Evolutionary conservation across 2,329 filamentous ascomycete genomes (phyloP), one percentile per base, ranked within the genome.

Genomic region (Hirsutella minnesotensis): DNA sequence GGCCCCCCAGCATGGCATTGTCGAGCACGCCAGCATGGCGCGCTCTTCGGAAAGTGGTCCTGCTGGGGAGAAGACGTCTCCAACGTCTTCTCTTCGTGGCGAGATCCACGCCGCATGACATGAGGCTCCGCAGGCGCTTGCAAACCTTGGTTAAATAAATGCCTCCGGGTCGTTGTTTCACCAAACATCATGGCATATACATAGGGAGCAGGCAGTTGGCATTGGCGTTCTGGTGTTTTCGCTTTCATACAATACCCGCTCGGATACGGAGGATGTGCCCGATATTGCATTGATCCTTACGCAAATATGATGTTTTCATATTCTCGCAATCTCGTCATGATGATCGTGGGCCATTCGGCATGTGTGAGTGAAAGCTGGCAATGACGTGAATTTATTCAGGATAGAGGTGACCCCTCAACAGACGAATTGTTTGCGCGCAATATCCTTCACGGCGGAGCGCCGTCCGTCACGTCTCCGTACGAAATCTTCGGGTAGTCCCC

Each of bases 1-100:
- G 42, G 60, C 60, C 52, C 81, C 84, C 15, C 78, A 83, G 56
- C 82, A 88, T 59, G 84, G 83, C 46, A 85, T 86, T 51, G 69
- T 71, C 46, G 75, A 81, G 58, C 83, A 88, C 60, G 64, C 65
- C 44, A 54, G 55, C 47, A 62, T 68, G 60, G 57, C 59, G 40
- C 54, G 47, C 39, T 44, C 44, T 2, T 50, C 51, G 5, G 50
- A 51, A 8, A 45, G 27, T 13, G 46, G 20, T n/a, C 38, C 20
- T 5, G 20, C 41, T n/a, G 33, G 16, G 18, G 47, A 46, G 13
- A 45, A 47, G 40, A 48, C 42, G 21, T 47, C 46, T 22, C 35
- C 41, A 3, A 19, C 43, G 3, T 49, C 49, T 19, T 51, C 49
- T 13, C 31, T 44, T 9, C 38, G 41, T 18, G 50, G 22, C 15